A percentile compares a stretch with the other conserved stretches of the same genome.
phyloP scores from a whole-genome alignment of 257 asterid species.

The Solanum paucissectum region DNA sequence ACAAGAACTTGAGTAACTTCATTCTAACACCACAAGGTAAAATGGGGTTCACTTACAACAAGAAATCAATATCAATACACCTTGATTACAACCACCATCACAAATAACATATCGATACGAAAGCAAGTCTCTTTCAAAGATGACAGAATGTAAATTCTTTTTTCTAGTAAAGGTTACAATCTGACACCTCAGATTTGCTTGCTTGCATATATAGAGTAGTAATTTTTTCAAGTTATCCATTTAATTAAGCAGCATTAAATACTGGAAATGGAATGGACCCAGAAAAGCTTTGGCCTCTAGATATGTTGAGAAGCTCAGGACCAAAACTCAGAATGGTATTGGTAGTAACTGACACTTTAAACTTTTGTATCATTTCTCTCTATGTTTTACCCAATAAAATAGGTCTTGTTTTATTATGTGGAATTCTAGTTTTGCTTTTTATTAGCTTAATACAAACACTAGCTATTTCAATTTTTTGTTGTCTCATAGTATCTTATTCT shows the following conservation, averaged over 20 bases:
- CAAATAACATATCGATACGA: not conserved
- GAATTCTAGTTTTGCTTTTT: not conserved
- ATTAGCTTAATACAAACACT: not conserved
- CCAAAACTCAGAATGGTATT: not conserved
- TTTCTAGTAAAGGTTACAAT: not conserved
- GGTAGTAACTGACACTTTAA: not conserved
- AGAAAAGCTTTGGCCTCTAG: not conserved
- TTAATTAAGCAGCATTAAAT: not conserved
- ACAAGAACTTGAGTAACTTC: conserved; percentile 45
- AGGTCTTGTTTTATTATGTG: not conserved
- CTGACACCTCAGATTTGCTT: not conserved
- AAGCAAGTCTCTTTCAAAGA: not conserved
- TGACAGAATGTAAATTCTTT: not conserved
- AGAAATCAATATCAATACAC: not conserved
- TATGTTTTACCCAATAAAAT: not conserved
- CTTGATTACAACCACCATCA: not conserved
- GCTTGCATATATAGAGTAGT: not conserved
- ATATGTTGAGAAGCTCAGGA: not conserved
- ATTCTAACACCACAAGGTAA: conserved; percentile 21
- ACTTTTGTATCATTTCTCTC: not conserved
- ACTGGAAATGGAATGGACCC: not conserved
- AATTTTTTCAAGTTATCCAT: not conserved
- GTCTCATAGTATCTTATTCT: not conserved
- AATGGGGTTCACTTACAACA: not conserved
- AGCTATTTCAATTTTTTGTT: not conserved